Base-by-base conservation (phyloP, 371 early-diverging fungal species). In the Capniomyces stellatus region DNA sequence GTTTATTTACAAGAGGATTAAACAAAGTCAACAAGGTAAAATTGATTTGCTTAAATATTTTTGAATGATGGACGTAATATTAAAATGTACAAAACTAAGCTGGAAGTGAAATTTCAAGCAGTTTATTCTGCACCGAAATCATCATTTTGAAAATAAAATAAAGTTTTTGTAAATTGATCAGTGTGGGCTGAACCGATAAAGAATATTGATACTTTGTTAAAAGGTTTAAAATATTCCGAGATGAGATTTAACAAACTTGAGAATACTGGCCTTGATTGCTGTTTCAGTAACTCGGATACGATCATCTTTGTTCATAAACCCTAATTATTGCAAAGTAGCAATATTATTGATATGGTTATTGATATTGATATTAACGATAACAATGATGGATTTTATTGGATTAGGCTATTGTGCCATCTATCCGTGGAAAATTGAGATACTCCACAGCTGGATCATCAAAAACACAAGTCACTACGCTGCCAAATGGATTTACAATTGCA, bases 401-500 rank as follows among this genome's bases (percentile, higher is more conserved):
- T 27, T 48, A 23, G 49, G 27, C 4, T 27, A 18, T 23, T 4
- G 29, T 27, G 15, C n/a, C 49, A 8, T 10, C 6, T 19, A 12
- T 44, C 25, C 19, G n/a, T 25, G 25, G 21, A 8, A 19, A 25
- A 12, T 44, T 44, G 23, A 23, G 15, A 48, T 48, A 48, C n/a
- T 48, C 49, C n/a, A 25, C 49, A 18, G 10, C 15, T n/a, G 4
- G 23, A 27, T 21, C 25, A 22, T n/a, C 49, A 48, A 48, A 48
- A 47, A 70, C 70, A 24, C 61, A 66, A 57, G 56, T 70, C 59
- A 88, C 94, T 19, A 73, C 78, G 2, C 74, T 96, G 52, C 66
- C 86, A 54, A 94, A 92, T 71, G 98, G 98, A 15, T 79, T 97
- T 57, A 92, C 89, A 25, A 75, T 97, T 35, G 98, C 98, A 18